Evolutionary conservation across 2,329 filamentous ascomycete genomes (phyloP).

Genomic region (Fusarium brachygibbosum): DNA sequence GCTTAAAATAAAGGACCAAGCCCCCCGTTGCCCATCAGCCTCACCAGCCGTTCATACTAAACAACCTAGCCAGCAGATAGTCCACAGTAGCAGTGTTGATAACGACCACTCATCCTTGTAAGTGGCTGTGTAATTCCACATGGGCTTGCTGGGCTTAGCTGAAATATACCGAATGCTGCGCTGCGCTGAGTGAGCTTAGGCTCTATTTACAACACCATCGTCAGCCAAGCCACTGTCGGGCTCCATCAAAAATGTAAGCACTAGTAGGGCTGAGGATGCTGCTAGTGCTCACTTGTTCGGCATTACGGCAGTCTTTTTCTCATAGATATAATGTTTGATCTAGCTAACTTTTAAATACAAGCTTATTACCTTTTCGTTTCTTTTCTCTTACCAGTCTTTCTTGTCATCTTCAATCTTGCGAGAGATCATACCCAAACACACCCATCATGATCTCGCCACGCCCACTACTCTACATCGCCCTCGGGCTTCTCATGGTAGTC

Average conservation of each 20-base stretch:
- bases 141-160: neutral
- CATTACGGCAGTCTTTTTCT: slow-evolving; percentile 11
- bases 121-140: slow-evolving; percentile 13
- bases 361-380: neutral
- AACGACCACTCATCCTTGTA: neutral
- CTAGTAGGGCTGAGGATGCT: slow-evolving; percentile 27
- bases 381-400: neutral
- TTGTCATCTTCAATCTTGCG: neutral
- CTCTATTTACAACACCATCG: slow-evolving; percentile 6
- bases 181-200: slow-evolving; percentile 5
- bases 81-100: neutral
- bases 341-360: neutral
- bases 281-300: neutral
- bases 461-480: slow-evolving; percentile 37
- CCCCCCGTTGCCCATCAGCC: neutral
- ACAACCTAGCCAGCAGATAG: neutral
- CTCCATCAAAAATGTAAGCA: slow-evolving; percentile 19
- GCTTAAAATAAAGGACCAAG: slow-evolving; percentile 7
- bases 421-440: neutral
- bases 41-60: neutral
- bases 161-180: neutral
- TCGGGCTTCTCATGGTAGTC: slow-evolving; percentile 48
- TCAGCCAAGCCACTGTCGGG: slow-evolving; percentile 15
- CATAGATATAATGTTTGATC: neutral
- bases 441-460: slow-evolving; percentile 11